phyloP scores from a whole-genome alignment of 1,139 yeast species.

The Hansenula lynferdii region DNA sequence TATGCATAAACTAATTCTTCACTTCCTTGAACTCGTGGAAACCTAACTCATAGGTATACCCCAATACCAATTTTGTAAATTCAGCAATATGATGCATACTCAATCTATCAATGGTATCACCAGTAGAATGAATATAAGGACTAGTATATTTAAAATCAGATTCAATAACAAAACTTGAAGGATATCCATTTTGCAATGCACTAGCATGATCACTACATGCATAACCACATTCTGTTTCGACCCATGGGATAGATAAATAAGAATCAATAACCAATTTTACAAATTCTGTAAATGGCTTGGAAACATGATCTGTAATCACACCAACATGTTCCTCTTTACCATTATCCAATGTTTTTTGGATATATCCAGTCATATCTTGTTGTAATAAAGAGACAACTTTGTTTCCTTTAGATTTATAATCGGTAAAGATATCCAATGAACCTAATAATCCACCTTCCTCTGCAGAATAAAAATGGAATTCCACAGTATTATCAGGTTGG shows the following conservation, averaged over 20 bases:
- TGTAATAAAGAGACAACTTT: slow-evolving; percentile 81
- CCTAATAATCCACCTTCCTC: slow-evolving; percentile 94
- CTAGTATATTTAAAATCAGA: slow-evolving; percentile 58
- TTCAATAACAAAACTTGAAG: slow-evolving; percentile 79
- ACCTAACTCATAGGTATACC: slow-evolving; percentile 65
- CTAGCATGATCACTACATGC: slow-evolving; percentile 94
- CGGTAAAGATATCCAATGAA: slow-evolving; percentile 68
- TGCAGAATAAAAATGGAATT: slow-evolving; percentile 92
- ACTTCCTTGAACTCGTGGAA: slow-evolving; percentile 23
- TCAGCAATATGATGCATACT: slow-evolving; percentile 74
- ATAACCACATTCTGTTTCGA: slow-evolving; percentile 80
- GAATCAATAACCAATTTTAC: slow-evolving; percentile 53
- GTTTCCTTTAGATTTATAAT: slow-evolving; percentile 41
- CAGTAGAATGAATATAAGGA: slow-evolving; percentile 68
- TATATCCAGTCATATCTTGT: slow-evolving; percentile 94
- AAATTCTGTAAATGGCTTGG: slow-evolving; percentile 53
- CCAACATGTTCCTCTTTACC: slow-evolving; percentile 75
- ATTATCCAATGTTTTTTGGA: slow-evolving; percentile 46
- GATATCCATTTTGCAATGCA: slow-evolving; percentile 78
- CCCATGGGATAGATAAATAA: slow-evolving; percentile 65
- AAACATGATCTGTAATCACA: slow-evolving; percentile 70
- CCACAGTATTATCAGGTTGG: slow-evolving; percentile 67
- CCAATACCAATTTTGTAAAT: slow-evolving; percentile 71
- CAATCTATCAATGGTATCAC: slow-evolving; percentile 79
- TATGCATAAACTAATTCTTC: background rate